A percentile compares a stretch with the other conserved stretches of the same genome.
Conservation (phyloP, 179 eudicot genomes). For the Monotropa hypopitys region DNA sequence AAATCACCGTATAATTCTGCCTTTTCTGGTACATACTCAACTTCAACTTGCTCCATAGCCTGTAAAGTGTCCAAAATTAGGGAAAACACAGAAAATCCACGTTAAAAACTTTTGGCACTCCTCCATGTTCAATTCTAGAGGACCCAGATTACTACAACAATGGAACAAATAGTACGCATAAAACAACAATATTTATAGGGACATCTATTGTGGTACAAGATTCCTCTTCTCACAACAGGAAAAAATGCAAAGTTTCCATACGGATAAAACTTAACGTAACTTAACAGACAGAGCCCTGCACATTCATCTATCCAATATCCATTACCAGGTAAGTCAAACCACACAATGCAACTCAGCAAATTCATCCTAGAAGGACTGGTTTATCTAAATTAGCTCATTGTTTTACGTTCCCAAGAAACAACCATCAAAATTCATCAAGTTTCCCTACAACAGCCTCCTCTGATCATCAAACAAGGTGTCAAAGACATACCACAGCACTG, state of each 20-base stretch:
- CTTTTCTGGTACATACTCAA: conserved; percentile 69
- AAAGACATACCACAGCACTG: not conserved
- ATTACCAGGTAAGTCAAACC: not conserved
- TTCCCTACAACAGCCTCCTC: not conserved
- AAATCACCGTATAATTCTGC: conserved; percentile 51
- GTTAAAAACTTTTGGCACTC: not conserved
- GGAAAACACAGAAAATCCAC: not conserved
- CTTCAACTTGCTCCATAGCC: conserved; percentile 50
- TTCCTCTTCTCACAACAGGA: not conserved
- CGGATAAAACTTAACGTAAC: not conserved
- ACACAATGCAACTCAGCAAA: not conserved
- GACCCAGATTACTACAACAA: not conserved
- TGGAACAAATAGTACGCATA: not conserved
- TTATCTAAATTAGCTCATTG: not conserved
- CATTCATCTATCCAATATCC: not conserved
- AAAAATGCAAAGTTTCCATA: not conserved
- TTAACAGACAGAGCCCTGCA: not conserved
- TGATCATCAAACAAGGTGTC: not conserved
- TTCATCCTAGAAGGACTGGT: not conserved
- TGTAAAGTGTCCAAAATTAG: conserved; percentile 13
- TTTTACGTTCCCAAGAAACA: not conserved
- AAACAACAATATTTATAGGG: not conserved
- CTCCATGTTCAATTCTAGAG: not conserved
- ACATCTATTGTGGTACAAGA: not conserved
- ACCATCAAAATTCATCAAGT: not conserved